A percentile compares a stretch with the other conserved stretches of the same genome.
These are phyloP conservation scores for Eucalyptus tenuipes DNA, from an alignment of 345 rosid genomes.

Conservation along the genomic window DNA sequence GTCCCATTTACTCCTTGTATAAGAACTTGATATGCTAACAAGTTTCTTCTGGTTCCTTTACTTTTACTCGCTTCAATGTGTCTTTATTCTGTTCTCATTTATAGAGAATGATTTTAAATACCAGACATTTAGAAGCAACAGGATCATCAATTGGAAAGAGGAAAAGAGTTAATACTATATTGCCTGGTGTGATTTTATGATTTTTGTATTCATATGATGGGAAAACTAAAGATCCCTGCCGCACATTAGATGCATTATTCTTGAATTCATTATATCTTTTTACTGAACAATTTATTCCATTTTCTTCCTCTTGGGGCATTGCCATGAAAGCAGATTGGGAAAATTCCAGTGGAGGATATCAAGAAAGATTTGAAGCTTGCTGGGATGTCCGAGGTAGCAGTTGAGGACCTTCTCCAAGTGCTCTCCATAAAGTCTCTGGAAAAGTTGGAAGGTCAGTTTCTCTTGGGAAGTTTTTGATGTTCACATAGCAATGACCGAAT, in stretches of 20 bases:
- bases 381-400: slow-evolving; percentile 60
- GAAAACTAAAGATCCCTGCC: not conserved
- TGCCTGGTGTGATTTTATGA: not conserved
- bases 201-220: not conserved
- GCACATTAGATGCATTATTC: not conserved
- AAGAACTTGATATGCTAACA: not conserved
- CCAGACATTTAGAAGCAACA: not conserved
- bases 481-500: not conserved
- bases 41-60: not conserved
- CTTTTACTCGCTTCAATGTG: not conserved
- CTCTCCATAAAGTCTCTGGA: slow-evolving; percentile 68
- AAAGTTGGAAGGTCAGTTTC: slow-evolving; percentile 59
- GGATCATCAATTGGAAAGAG: not conserved
- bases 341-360: slow-evolving; percentile 62
- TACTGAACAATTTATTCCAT: not conserved
- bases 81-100: not conserved
- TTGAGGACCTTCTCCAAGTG: slow-evolving; percentile 60
- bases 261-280: not conserved
- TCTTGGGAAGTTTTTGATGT: not conserved
- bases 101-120: not conserved
- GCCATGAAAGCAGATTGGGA: slow-evolving; percentile 45
- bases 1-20: not conserved
- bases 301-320: not conserved
- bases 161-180: not conserved
- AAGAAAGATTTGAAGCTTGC: slow-evolving; percentile 54